Evolutionary conservation across 1,139 yeast genomes (phyloP), one percentile per base, ranked within the genome.

Genomic region (Nakaseomyces delphensis): DNA sequence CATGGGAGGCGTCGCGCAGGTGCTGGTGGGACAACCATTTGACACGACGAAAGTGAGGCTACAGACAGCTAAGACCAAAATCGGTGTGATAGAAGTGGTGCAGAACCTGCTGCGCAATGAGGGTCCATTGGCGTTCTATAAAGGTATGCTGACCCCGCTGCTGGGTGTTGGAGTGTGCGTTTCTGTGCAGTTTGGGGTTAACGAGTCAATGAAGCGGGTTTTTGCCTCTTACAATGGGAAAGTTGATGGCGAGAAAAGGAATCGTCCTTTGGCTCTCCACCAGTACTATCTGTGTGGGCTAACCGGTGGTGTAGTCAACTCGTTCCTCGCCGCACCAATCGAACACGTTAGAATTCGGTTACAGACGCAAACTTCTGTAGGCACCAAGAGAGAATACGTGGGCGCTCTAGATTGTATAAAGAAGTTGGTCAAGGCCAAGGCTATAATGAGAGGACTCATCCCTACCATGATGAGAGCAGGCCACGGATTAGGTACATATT

Each of bases 91-190:
- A 38, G 94, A 84, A 55, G 94, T 84, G 6, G 77, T 84, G 32
- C 74, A 73, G 55, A 74, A 77, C 54, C 69, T 89, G 43, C 43
- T 87, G 41, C 69, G 73, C 42, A 76, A 81, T 45, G 96, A 87
- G 62, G 96, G 96, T 1, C 69, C 76, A 9, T 58, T 65, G 35
- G 96, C 91, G 0, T 86, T 89, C 60, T 87, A 89, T 64, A 86
- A 86, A 62, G 96, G 96, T 29, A 87, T 95, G 0, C 62, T 82
- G 48, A 77, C 84, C 0, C 97, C 97, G 3, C 69, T 89, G 54
- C 66, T 87, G 36, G 97, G 96, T 36, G 93, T 87, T 30, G 97
- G 97, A 45, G 96, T 96, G 0, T 83, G 94, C 68, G 77, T 87
- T 15, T 84, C 95, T 3, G 83, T 87, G 36, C 86, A 79, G 55